Percentiles rank a stretch among this genome's conserved stretches.
Conservation (phyloP, 495 filamentous ascomycete species). For the Choiromyces venosus region DNA sequence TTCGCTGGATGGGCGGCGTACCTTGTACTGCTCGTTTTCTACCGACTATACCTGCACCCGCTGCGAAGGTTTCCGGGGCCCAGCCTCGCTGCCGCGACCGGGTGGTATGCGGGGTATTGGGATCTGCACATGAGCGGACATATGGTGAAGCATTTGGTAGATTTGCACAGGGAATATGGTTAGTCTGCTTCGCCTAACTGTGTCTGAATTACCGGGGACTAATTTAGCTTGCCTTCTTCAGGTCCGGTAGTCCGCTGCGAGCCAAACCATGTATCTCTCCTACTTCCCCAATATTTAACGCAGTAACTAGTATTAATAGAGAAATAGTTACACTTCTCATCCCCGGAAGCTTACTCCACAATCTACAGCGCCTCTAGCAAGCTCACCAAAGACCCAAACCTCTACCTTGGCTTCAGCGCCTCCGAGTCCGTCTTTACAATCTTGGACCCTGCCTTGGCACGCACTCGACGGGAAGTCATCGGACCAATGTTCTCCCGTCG, state of each 20-base stretch:
- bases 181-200: slow-evolving; percentile 8
- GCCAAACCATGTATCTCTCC: slow-evolving; percentile 39
- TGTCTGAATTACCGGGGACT: slow-evolving; percentile 8
- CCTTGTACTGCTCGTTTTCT: slow-evolving; percentile 35
- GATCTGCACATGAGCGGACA: slow-evolving; percentile 25
- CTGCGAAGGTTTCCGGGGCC: slow-evolving; percentile 42
- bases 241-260: slow-evolving; percentile 40
- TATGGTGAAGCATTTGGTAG: slow-evolving; percentile 7
- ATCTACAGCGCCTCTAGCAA: slow-evolving; percentile 44
- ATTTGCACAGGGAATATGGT: slow-evolving; percentile 41
- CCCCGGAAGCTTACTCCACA: slow-evolving; percentile 44
- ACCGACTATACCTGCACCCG: slow-evolving; percentile 37
- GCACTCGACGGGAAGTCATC: slow-evolving; percentile 44
- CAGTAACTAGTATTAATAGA: slow-evolving; percentile 1
- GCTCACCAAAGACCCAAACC: slow-evolving; percentile 43
- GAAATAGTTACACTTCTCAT: slow-evolving; percentile 46
- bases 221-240: slow-evolving; percentile 1
- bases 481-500: slow-evolving; percentile 44
- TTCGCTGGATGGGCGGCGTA: slow-evolving; percentile 5
- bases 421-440: slow-evolving; percentile 44
- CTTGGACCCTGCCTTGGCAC: slow-evolving; percentile 42
- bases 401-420: slow-evolving; percentile 44
- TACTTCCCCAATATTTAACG: neutral
- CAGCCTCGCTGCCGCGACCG: slow-evolving; percentile 36
- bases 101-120: slow-evolving; percentile 35